Evolutionary conservation across 345 rosid genomes (phyloP).

Genomic region (Streptanthus diversifolius): DNA sequence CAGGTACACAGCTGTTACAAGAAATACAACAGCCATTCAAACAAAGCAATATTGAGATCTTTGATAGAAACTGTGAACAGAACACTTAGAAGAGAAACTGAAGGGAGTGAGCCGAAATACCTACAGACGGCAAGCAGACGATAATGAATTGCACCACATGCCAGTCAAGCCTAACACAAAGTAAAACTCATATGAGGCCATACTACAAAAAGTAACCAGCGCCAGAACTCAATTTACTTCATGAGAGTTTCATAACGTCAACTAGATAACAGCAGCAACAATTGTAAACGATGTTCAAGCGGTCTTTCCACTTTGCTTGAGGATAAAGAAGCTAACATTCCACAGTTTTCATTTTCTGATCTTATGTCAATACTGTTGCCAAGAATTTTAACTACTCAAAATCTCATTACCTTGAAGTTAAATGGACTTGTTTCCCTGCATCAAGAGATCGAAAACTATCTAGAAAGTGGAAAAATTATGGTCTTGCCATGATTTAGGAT

Average conservation of each 20-base stretch:
- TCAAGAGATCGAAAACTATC: too few relatives aligned
- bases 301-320: too few relatives aligned
- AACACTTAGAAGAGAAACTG: background rate
- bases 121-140: constrained; percentile 88
- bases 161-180: constrained; percentile 72
- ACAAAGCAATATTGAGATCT: background rate
- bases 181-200: constrained; percentile 1
- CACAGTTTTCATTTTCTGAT: too few relatives aligned
- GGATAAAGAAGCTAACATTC: too few relatives aligned
- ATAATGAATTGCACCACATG: constrained; percentile 94
- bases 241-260: constrained; percentile 5
- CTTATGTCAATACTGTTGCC: background rate
- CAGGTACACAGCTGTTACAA: constrained; percentile 68
- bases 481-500: too few relatives aligned
- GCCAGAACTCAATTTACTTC: background rate
- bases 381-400: background rate
- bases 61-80: constrained; percentile 4
- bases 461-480: too few relatives aligned
- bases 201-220: background rate
- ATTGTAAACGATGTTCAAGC: background rate
- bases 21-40: constrained; percentile 17
- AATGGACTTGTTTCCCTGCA: too few relatives aligned
- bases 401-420: too few relatives aligned
- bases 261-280: background rate
- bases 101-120: constrained; percentile 35